These are phyloP conservation scores for Ustilago vetiveriae DNA, from an alignment of 1,284 basidiomycete genomes.

Conservation along the genomic window DNA sequence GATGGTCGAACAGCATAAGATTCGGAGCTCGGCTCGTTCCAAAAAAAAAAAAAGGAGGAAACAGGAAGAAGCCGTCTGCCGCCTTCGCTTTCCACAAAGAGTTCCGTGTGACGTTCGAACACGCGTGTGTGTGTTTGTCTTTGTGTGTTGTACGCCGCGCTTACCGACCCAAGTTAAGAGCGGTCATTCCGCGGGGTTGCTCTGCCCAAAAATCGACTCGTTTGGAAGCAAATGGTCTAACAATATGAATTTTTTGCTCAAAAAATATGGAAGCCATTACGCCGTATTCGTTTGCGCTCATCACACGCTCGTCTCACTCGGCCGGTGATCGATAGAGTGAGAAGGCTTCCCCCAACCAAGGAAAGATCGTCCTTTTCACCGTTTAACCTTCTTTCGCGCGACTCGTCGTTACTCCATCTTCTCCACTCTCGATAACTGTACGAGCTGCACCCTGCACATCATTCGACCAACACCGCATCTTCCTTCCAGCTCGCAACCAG, in stretches of 20 bases:
- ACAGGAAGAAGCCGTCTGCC: too few relatives aligned
- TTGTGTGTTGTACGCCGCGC: not conserved
- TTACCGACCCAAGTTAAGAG: too few relatives aligned
- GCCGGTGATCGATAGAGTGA: constrained; percentile 52
- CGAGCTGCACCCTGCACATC: constrained; percentile 37
- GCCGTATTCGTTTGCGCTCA: too few relatives aligned
- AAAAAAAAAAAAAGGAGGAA: not conserved
- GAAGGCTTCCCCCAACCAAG: too few relatives aligned
- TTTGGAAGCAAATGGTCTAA: too few relatives aligned
- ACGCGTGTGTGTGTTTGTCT: constrained; percentile 1
- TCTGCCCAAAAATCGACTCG: too few relatives aligned
- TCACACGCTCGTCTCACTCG: constrained; percentile 25
- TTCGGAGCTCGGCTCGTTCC: constrained; percentile 2
- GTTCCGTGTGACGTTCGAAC: too few relatives aligned
- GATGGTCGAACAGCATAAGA: not conserved
- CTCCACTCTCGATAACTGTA: constrained; percentile 33
- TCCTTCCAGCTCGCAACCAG: not conserved
- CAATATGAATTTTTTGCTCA: too few relatives aligned
- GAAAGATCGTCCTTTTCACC: too few relatives aligned
- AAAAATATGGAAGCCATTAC: too few relatives aligned
- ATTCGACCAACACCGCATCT: not conserved
- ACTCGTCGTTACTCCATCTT: constrained; percentile 30
- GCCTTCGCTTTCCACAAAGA: too few relatives aligned
- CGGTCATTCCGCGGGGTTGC: too few relatives aligned
- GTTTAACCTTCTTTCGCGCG: constrained; percentile 43